Evolutionary conservation across 2,329 filamentous ascomycete genomes (phyloP).

Genomic region (Alternaria arborescens): DNA sequence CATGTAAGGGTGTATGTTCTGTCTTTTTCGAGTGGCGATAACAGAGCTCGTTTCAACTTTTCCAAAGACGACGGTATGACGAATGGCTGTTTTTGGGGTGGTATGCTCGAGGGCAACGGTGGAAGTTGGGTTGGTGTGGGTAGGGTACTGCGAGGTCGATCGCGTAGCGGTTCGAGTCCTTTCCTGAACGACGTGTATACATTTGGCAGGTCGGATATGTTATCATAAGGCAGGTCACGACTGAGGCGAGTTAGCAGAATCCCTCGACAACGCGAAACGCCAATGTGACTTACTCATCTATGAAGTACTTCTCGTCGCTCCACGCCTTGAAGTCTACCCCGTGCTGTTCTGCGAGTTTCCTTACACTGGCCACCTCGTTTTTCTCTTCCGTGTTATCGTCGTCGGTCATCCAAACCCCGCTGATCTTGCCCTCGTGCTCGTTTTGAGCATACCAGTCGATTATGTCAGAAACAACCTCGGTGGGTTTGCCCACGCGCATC

Average conservation of each 20-base stretch:
- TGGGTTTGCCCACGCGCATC: constrained; percentile 69
- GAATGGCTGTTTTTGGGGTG: constrained; percentile 70
- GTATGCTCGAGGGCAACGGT: constrained; percentile 64
- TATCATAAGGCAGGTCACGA: constrained; percentile 69
- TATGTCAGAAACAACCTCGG: constrained; percentile 67
- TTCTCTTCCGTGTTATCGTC: constrained; percentile 76
- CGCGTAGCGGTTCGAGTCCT: constrained; percentile 73
- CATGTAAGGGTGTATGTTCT: constrained; percentile 57
- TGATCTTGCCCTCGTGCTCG: constrained; percentile 57
- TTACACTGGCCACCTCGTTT: constrained; percentile 67
- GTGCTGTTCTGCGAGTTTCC: constrained; percentile 61
- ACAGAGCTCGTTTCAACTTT: constrained; percentile 62
- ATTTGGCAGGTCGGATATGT: constrained; percentile 70
- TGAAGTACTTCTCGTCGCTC: constrained; percentile 79
- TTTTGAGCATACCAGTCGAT: constrained; percentile 56
- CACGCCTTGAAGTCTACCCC: constrained; percentile 70
- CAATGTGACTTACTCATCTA: constrained; percentile 72
- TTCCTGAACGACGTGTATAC: constrained; percentile 80
- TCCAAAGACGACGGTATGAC: constrained; percentile 65
- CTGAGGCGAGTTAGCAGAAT: constrained; percentile 53
- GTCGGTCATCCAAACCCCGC: constrained; percentile 76
- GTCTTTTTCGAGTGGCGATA: constrained; percentile 64
- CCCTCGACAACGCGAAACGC: neutral
- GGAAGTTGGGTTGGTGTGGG: constrained; percentile 67
- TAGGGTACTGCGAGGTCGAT: constrained; percentile 67